phyloP scores from a whole-genome alignment of 176 grass and related monocot genomes.

The Avena atlantica region DNA sequence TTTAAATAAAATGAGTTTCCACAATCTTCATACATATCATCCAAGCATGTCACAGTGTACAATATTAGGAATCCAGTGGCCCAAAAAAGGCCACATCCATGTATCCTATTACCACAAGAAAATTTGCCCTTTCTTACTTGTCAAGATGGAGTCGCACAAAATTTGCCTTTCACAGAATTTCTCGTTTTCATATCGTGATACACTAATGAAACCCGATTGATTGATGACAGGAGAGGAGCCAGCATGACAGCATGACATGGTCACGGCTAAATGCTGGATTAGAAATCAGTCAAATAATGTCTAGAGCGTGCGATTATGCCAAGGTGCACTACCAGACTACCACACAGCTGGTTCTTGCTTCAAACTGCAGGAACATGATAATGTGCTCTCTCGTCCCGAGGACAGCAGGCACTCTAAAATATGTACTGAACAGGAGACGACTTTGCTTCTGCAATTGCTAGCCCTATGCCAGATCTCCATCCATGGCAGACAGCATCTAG shows the following conservation, averaged over 20 bases:
- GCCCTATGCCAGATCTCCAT: constrained; percentile 10
- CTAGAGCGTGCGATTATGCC: too few relatives aligned
- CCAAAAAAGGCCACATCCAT: too few relatives aligned
- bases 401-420: neutral
- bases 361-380: constrained; percentile 1
- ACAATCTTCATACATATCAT: too few relatives aligned
- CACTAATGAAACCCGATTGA: constrained; percentile 13
- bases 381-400: neutral
- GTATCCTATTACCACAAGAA: too few relatives aligned
- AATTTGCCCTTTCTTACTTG: too few relatives aligned
- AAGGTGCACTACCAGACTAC: neutral
- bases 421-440: neutral
- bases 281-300: too few relatives aligned
- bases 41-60: too few relatives aligned
- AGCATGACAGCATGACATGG: too few relatives aligned
- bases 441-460: constrained; percentile 8
- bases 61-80: too few relatives aligned
- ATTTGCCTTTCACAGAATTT: neutral
- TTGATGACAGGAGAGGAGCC: neutral
- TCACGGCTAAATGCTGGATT: too few relatives aligned
- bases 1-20: too few relatives aligned
- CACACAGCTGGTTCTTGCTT: neutral
- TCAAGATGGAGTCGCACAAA: too few relatives aligned
- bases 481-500: constrained; percentile 24
- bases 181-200: neutral